Evolutionary conservation across 768 basidiomycete genomes (phyloP).

Genomic region (Calocybe gangraenosa): DNA sequence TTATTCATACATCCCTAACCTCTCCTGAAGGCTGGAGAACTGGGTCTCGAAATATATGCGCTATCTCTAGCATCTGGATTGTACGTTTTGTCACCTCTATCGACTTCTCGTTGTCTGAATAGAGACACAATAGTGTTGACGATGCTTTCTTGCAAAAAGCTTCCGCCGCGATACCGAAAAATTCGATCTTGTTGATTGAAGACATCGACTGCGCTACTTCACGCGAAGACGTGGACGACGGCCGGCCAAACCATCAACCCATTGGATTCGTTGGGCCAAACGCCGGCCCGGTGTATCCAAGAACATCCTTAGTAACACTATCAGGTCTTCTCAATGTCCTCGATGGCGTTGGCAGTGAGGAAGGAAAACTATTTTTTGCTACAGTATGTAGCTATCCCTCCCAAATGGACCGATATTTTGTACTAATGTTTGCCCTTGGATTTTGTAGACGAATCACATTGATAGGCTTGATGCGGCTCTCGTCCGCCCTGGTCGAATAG

Average conservation of each 20-base stretch:
- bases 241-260: not conserved
- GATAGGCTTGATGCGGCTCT: constrained; percentile 55
- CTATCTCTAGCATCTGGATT: constrained; percentile 45
- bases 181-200: constrained; percentile 53
- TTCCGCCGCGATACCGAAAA: constrained; percentile 42
- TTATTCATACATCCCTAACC: not conserved
- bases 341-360: constrained; percentile 58
- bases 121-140: constrained; percentile 34
- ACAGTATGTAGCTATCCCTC: constrained; percentile 32
- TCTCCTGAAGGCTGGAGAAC: constrained; percentile 43
- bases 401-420: not conserved
- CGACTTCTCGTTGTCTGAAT: not conserved
- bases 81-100: constrained; percentile 25
- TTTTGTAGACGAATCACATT: constrained; percentile 45
- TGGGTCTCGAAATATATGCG: constrained; percentile 81
- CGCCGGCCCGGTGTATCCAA: not conserved
- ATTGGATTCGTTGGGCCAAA: constrained; percentile 10
- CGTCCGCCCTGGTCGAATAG: constrained; percentile 54
- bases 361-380: constrained; percentile 58
- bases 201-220: constrained; percentile 62
- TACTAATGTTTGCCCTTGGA: not conserved
- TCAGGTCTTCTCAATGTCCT: constrained; percentile 55
- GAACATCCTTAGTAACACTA: constrained; percentile 39
- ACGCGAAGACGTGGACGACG: constrained; percentile 35
- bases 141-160: constrained; percentile 45